Conservation (phyloP, 2,329 filamentous ascomycete species). For the Ophiocordyceps camponoti-rufipedis region DNA sequence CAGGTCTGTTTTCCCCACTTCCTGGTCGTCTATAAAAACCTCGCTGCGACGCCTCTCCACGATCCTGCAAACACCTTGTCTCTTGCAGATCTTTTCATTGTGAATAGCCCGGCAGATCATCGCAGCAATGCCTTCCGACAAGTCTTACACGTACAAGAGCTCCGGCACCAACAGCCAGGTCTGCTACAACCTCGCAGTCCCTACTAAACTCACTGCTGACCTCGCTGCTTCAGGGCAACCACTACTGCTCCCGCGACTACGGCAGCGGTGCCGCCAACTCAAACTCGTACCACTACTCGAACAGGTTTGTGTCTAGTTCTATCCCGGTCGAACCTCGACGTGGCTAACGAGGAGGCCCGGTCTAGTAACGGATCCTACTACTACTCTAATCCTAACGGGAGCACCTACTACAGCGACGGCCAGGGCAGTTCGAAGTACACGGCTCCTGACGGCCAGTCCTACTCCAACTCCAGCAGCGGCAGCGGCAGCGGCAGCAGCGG, state of each 20-base stretch:
- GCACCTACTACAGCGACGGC: conserved; percentile 49
- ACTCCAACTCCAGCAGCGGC: conserved; percentile 2
- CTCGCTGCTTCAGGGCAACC: conserved; percentile 36
- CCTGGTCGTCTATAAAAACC: too few relatives aligned
- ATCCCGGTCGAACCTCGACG: conserved; percentile 18
- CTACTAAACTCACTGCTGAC: background rate
- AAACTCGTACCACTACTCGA: conserved; percentile 52
- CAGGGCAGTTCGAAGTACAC: conserved; percentile 42
- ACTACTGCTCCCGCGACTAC: conserved; percentile 48
- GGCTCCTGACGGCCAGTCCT: conserved; percentile 22
- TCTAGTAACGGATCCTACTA: conserved; percentile 49
- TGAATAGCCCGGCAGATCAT: too few relatives aligned
- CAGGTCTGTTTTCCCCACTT: too few relatives aligned
- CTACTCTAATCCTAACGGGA: conserved; percentile 51
- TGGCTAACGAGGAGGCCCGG: background rate
- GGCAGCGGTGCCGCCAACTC: conserved; percentile 33
- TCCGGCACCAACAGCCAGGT: conserved; percentile 47
- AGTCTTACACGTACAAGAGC: conserved; percentile 24
- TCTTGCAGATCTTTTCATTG: too few relatives aligned
- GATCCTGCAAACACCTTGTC: too few relatives aligned
- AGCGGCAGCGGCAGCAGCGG: conserved; percentile 1
- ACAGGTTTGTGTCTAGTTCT: conserved; percentile 23
- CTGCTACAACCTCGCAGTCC: background rate
- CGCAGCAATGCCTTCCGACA: conserved; percentile 6
- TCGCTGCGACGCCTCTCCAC: too few relatives aligned